Evolutionary conservation across 192 early-diverging fungal species (phyloP), one percentile per base, ranked within the genome.

Genomic region (Spizellomyces punctatus): DNA sequence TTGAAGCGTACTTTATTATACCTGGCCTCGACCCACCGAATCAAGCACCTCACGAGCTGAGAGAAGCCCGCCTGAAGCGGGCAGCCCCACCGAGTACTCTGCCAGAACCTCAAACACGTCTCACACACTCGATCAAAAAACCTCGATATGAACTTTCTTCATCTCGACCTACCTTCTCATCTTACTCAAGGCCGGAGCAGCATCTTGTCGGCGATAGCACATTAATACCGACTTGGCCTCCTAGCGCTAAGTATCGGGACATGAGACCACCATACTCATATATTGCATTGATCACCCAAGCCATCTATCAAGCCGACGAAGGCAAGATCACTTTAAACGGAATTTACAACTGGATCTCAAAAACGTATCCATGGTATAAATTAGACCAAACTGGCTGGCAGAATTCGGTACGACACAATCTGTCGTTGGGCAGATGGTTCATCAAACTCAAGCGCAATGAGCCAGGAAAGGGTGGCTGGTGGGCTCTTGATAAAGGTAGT

Each of bases 341-440:
- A 5, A 97, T 97, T 36, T 98, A 97, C 80, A 86, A 88, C 16
- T 95, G 90, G 71, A 93, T 95, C 22, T 89, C 89, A 43, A 85
- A 85, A 16, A 83, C 91, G 58, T 97, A 97, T 63, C 93, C 95
- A 14, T 98, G 92, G 75, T 98, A 95, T 79, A 83, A 89, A 73
- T 86, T 90, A 71, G 85, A 91, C 12, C 85, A 89, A 66, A 91
- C 90, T 80, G 95, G 95, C 16, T 98, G 96, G 96, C 93, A 98
- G 83, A 96, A 95, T 79, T 95, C 93, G 41, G 92, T 96, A 69
- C 88, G 93, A 62, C 96, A 98, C 82, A 98, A 97, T 75, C 84
- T 98, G 27, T 96, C 95, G 12, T 84, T 98, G 59, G 96, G 97
- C 83, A 94, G 94, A 73, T 91, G 91, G 14, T 98, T 98, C 84